phyloP scores from a whole-genome alignment of 2,329 filamentous ascomycete genomes.

The Botrytis hyacinthi region DNA sequence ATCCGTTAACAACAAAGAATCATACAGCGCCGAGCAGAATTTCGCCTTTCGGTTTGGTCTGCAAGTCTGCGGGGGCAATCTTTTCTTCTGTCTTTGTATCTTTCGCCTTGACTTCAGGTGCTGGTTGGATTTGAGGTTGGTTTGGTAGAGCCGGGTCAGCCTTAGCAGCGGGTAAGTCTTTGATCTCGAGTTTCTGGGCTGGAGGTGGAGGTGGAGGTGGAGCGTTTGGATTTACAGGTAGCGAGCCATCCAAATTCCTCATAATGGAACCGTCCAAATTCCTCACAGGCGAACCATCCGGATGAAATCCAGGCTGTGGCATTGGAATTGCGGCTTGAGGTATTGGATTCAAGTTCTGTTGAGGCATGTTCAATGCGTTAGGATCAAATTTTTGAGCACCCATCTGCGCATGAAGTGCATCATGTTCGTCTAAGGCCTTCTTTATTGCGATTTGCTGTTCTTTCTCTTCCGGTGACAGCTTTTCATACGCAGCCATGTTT shows the following conservation, averaged over 20 bases:
- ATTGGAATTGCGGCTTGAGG: not conserved
- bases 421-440: constrained; percentile 25
- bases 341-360: constrained; percentile 1
- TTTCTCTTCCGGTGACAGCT: constrained; percentile 58
- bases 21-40: not conserved
- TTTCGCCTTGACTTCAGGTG: not conserved
- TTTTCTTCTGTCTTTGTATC: not conserved
- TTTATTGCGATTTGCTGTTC: constrained; percentile 42
- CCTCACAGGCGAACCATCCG: constrained; percentile 2
- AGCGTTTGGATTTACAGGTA: constrained; percentile 2
- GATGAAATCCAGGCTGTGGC: constrained; percentile 5
- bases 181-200: not conserved
- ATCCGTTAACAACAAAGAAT: not conserved
- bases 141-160: not conserved
- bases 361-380: not conserved
- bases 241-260: constrained; percentile 6
- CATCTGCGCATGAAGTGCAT: constrained; percentile 21
- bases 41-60: not conserved
- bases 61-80: not conserved
- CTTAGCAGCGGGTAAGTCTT: not conserved
- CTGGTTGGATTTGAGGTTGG: not conserved
- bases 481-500: constrained; percentile 59
- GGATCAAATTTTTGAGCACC: not conserved
- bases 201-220: not conserved
- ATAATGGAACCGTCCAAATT: constrained; percentile 5